These are phyloP conservation scores for Endoconidiophora polonica DNA, from an alignment of 2,329 filamentous ascomycete species.

Conservation along the genomic window DNA sequence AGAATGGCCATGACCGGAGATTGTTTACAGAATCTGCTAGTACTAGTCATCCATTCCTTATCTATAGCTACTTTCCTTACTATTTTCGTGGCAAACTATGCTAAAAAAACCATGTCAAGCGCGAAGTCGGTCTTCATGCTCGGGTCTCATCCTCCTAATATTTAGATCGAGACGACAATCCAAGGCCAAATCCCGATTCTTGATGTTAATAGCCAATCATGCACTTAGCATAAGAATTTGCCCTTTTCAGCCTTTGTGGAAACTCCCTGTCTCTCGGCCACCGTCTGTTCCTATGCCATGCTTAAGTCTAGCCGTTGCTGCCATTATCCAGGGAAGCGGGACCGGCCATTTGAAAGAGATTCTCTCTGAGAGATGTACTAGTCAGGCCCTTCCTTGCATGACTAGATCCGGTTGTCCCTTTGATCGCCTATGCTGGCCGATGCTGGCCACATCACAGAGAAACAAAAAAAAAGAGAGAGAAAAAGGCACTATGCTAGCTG, in stretches of 20 bases:
- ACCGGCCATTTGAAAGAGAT: background rate
- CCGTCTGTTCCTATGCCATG: no score
- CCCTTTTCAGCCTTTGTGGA: no score
- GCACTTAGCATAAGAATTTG: no score
- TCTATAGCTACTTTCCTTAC: background rate
- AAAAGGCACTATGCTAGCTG: background rate
- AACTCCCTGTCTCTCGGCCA: no score
- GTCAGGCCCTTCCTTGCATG: background rate
- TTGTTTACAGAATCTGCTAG: no score
- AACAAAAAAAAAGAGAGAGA: background rate
- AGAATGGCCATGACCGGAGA: no score
- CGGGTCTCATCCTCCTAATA: background rate
- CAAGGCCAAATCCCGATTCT: no score
- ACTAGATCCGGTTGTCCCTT: background rate
- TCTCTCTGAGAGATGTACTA: background rate
- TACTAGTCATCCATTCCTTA: background rate
- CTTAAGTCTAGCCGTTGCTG: background rate
- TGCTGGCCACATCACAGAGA: background rate
- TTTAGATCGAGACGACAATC: no score
- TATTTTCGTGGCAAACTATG: background rate
- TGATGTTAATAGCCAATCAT: no score
- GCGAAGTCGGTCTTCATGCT: constrained; percentile 2
- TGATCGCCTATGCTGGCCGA: constrained; percentile 4
- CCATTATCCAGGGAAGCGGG: background rate
- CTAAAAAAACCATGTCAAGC: background rate